phyloP scores from a whole-genome alignment of 345 rosid species.

The Salix purpurea region DNA sequence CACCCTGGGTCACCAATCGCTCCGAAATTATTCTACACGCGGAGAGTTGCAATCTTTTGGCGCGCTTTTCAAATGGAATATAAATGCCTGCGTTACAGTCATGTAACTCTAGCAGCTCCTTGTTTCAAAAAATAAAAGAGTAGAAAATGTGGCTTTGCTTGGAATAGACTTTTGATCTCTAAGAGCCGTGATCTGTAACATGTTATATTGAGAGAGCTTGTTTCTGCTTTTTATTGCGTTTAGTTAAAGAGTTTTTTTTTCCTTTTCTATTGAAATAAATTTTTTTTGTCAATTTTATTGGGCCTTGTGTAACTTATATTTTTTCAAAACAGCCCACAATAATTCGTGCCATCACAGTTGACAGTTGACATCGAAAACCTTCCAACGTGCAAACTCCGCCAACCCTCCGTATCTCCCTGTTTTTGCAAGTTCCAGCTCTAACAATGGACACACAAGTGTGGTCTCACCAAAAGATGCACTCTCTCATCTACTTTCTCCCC shows the following conservation, averaged over 20 bases:
- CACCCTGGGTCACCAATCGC: not conserved
- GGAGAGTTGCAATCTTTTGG: not conserved
- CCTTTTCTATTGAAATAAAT: too few relatives aligned
- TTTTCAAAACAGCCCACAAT: not conserved
- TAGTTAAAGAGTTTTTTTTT: not conserved
- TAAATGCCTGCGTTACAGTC: not conserved
- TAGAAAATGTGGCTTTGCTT: not conserved
- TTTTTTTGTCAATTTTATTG: not conserved
- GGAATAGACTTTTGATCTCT: not conserved
- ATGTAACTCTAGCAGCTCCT: not conserved
- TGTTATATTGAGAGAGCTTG: too few relatives aligned
- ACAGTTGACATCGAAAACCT: too few relatives aligned
- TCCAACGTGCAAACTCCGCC: too few relatives aligned
- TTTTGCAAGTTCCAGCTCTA: not conserved
- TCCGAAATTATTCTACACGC: not conserved
- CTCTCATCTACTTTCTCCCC: slow-evolving; percentile 65
- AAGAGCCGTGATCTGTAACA: too few relatives aligned
- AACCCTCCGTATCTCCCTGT: not conserved
- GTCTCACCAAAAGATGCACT: slow-evolving; percentile 34
- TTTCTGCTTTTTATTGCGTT: too few relatives aligned
- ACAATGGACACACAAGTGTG: not conserved
- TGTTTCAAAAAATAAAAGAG: not conserved
- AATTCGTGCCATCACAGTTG: too few relatives aligned
- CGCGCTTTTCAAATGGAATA: not conserved
- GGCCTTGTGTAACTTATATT: not conserved